A percentile compares a stretch with the other conserved stretches of the same genome.
These are phyloP conservation scores for Globisporangium emineosum DNA, from an alignment of 352 stramenopile genomes.

Conservation along the genomic window DNA sequence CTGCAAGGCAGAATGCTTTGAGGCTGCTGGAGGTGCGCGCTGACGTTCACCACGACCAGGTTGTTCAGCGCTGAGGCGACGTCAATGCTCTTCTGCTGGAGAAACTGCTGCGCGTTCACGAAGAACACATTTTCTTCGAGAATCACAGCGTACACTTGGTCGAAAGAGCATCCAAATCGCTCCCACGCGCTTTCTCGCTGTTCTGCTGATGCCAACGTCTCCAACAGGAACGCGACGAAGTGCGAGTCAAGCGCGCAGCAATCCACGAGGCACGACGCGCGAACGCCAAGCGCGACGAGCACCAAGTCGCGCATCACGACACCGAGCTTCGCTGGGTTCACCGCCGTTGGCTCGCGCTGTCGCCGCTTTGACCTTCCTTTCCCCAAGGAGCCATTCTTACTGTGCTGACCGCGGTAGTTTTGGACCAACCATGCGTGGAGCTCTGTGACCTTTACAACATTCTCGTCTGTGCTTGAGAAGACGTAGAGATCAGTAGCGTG, in stretches of 20 bases:
- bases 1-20: slow-evolving; percentile 4
- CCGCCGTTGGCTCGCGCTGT: background rate
- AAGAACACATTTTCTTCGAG: slow-evolving; percentile 48
- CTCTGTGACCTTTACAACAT: background rate
- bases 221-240: slow-evolving; percentile 22
- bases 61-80: slow-evolving; percentile 18
- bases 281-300: slow-evolving; percentile 33
- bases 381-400: background rate
- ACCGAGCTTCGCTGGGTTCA: slow-evolving; percentile 24
- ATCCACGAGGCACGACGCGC: slow-evolving; percentile 42
- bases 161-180: background rate
- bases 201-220: slow-evolving; percentile 11
- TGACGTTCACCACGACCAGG: slow-evolving; percentile 35
- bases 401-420: background rate
- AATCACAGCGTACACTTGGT: slow-evolving; percentile 24
- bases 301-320: slow-evolving; percentile 36
- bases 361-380: background rate
- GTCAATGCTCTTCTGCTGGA: slow-evolving; percentile 31
- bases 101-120: slow-evolving; percentile 29
- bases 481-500: background rate
- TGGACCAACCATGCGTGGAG: background rate
- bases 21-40: slow-evolving; percentile 19
- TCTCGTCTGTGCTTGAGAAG: background rate
- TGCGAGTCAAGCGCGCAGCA: slow-evolving; percentile 31
- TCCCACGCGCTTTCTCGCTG: background rate